Evolutionary conservation across 345 rosid species (phyloP).

Genomic region (Durio zibethinus): DNA sequence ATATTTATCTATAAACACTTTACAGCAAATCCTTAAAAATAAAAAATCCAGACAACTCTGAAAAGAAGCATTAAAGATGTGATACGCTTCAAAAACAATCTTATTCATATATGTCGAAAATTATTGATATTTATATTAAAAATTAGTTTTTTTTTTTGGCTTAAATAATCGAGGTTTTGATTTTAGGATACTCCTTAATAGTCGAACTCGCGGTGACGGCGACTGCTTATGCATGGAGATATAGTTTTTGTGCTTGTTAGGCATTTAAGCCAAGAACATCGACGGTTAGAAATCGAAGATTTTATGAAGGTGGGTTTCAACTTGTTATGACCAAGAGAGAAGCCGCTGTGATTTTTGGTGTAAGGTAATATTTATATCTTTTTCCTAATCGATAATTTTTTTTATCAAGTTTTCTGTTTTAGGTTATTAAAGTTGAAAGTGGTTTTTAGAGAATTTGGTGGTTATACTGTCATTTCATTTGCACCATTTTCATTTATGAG

Average conservation of each 20-base stretch:
- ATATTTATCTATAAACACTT: not conserved
- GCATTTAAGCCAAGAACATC: constrained; percentile 76
- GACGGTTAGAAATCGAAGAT: constrained; percentile 46
- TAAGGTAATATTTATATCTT: constrained; percentile 42
- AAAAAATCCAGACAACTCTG: not conserved
- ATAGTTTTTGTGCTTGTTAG: constrained; percentile 66
- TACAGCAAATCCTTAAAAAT: not conserved
- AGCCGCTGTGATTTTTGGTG: constrained; percentile 85
- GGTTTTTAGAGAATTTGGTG: not conserved
- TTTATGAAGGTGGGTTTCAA: constrained; percentile 89
- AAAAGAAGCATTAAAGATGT: constrained; percentile 17
- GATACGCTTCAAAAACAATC: not conserved
- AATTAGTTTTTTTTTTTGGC: not conserved
- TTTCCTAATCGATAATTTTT: not conserved
- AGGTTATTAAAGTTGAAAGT: not conserved
- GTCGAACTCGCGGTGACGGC: constrained; percentile 77
- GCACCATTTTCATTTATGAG: not conserved
- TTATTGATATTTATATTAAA: not conserved
- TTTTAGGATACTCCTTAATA: constrained; percentile 67
- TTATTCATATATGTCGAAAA: not conserved
- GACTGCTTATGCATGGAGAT: constrained; percentile 37
- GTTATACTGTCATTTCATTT: no score
- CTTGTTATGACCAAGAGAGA: constrained; percentile 66
- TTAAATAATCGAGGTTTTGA: not conserved
- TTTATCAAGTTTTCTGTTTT: not conserved